Conservation (phyloP, 2,329 filamentous ascomycete genomes). For the Botrytis pseudocinerea region DNA sequence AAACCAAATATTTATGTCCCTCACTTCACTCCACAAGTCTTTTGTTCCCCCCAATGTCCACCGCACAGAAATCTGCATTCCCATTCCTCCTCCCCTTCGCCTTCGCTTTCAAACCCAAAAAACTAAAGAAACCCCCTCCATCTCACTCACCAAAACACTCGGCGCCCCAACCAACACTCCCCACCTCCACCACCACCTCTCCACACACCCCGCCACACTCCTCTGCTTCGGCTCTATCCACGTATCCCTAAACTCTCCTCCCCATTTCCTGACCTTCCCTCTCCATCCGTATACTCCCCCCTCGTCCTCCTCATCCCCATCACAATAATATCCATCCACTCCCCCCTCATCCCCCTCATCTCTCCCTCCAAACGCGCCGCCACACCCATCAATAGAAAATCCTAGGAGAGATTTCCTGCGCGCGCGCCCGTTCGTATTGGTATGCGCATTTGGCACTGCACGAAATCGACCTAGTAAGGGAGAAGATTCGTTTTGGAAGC, state of each 20-base stretch:
- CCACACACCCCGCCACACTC: slow-evolving; percentile 58
- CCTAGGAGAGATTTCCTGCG: slow-evolving; percentile 47
- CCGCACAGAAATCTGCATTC: background rate
- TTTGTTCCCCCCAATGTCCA: too few species aligned
- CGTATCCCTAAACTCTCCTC: slow-evolving; percentile 48
- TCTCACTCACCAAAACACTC: slow-evolving; percentile 57
- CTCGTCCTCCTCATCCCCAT: slow-evolving; percentile 26
- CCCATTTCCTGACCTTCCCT: slow-evolving; percentile 38
- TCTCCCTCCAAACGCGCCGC: slow-evolving; percentile 39
- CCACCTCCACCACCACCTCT: slow-evolving; percentile 65
- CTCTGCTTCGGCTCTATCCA: slow-evolving; percentile 62
- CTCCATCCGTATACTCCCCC: slow-evolving; percentile 22
- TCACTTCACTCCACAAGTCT: background rate
- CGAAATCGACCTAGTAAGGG: slow-evolving; percentile 66
- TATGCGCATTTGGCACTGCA: slow-evolving; percentile 54
- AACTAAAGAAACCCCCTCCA: background rate
- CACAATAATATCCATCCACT: slow-evolving; percentile 27
- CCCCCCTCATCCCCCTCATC: slow-evolving; percentile 44
- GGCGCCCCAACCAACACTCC: slow-evolving; percentile 61
- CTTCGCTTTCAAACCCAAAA: background rate
- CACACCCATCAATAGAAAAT: slow-evolving; percentile 46
- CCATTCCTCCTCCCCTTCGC: background rate
- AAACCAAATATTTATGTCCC: background rate
- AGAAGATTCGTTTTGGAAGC: slow-evolving; percentile 54
- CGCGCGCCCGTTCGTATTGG: slow-evolving; percentile 1